Conservation (phyloP, 495 filamentous ascomycete species). For the Aspergillus sparsus region DNA sequence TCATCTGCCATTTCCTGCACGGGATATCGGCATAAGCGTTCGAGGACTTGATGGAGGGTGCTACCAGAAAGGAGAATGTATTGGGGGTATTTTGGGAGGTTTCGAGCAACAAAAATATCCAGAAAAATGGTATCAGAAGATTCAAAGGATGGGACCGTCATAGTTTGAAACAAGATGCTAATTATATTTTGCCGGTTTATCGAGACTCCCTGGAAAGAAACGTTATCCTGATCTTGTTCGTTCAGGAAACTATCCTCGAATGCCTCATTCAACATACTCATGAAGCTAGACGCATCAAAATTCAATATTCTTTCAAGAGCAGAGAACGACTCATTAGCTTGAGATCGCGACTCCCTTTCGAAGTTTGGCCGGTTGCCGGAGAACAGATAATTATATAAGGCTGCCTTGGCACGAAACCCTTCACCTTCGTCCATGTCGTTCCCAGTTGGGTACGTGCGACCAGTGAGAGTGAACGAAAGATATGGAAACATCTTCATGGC, state of each 20-base stretch:
- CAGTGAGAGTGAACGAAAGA: conserved; percentile 88
- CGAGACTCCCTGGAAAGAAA: conserved; percentile 53
- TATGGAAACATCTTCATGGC: conserved; percentile 94
- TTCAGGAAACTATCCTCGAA: conserved; percentile 96
- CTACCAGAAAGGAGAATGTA: conserved; percentile 89
- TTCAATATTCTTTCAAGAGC: conserved; percentile 81
- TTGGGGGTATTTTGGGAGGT: conserved; percentile 93
- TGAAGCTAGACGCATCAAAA: conserved; percentile 86
- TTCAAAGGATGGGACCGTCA: conserved; percentile 71
- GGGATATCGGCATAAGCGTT: conserved; percentile 82
- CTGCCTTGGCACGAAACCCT: conserved; percentile 73
- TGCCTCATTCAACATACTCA: conserved; percentile 95
- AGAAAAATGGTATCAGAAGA: conserved; percentile 87
- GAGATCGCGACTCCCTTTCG: conserved; percentile 58
- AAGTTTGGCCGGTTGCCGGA: conserved; percentile 64
- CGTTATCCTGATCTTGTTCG: conserved; percentile 49
- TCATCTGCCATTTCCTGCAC: conserved; percentile 82
- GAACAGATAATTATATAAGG: conserved; percentile 90
- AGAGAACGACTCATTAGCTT: conserved; percentile 72
- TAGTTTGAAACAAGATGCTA: conserved; percentile 84
- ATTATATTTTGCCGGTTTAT: conserved; percentile 90
- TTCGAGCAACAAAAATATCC: conserved; percentile 97
- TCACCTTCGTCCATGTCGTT: conserved; percentile 66
- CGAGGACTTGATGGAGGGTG: conserved; percentile 75
- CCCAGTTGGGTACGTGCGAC: conserved; percentile 86